Conservation (phyloP, 805 yeast species). For the Diddensiella santjacobensis region DNA sequence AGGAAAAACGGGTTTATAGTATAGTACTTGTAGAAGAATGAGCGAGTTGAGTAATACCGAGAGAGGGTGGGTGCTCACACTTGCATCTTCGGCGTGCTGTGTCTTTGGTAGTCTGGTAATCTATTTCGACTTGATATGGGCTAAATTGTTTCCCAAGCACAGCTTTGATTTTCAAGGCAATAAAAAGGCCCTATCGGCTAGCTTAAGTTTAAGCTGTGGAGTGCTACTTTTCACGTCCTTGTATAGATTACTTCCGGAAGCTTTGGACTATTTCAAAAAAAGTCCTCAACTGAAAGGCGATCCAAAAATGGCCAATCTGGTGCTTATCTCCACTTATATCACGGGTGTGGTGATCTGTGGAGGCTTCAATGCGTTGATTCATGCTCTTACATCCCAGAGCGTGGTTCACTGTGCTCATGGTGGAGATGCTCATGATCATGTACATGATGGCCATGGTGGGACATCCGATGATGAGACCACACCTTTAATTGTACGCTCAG, state of each 20-base stretch:
- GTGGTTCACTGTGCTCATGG: conserved; percentile 83
- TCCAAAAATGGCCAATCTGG: conserved; percentile 33
- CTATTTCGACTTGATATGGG: conserved; percentile 54
- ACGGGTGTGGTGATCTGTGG: conserved; percentile 62
- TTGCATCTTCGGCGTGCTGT: conserved; percentile 66
- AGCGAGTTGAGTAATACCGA: neutral
- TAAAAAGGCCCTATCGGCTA: conserved; percentile 63
- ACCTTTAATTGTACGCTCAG: conserved; percentile 3
- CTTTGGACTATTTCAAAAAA: conserved; percentile 43
- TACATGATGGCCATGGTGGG: neutral
- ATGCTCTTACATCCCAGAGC: conserved; percentile 71
- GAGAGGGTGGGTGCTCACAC: conserved; percentile 53
- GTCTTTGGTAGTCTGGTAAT: conserved; percentile 67
- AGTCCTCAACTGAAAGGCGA: conserved; percentile 28
- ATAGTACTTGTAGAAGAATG: too few relatives aligned
- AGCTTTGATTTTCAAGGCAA: conserved; percentile 56
- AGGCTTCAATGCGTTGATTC: conserved; percentile 60
- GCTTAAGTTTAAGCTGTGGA: conserved; percentile 77
- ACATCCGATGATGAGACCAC: neutral
- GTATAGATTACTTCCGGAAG: conserved; percentile 71
- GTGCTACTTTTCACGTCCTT: conserved; percentile 74
- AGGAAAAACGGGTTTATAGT: too few relatives aligned
- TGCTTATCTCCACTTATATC: conserved; percentile 45
- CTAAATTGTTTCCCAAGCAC: conserved; percentile 41
- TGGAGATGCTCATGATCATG: conserved; percentile 27